A percentile compares a stretch with the other conserved stretches of the same genome.
Evolutionary conservation across 106 monocot species (phyloP).

Genomic region (Platanthera zijinensis): DNA sequence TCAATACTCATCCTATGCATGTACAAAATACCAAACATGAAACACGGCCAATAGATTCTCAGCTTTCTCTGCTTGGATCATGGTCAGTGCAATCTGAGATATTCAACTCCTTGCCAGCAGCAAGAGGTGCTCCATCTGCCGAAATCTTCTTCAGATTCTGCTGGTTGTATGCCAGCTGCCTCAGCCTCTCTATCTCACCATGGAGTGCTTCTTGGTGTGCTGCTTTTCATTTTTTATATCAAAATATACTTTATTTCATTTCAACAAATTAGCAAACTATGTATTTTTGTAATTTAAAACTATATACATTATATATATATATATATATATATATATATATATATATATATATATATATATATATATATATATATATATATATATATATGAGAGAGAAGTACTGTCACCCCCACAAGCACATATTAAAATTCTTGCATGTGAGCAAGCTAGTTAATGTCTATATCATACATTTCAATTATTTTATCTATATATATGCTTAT

Average conservation of each 20-base stretch:
- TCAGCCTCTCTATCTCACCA: constrained; percentile 71
- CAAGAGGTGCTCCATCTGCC: background rate
- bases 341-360: too few species aligned
- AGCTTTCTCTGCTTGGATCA: background rate
- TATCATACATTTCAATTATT: too few species aligned
- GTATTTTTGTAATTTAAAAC: background rate
- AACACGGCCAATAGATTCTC: background rate
- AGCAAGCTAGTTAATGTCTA: too few species aligned
- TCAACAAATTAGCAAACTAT: background rate
- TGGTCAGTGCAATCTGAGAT: background rate
- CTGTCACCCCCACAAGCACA: too few species aligned
- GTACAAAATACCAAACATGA: background rate
- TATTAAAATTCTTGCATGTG: too few species aligned
- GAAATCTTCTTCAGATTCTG: constrained; percentile 23
- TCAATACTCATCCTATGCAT: background rate
- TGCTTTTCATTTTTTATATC: constrained; percentile 10
- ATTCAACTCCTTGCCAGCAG: background rate
- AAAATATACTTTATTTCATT: background rate
- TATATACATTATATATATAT: background rate
- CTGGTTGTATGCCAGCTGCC: constrained; percentile 51
- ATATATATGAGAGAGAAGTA: too few species aligned
- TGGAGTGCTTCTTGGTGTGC: constrained; percentile 68
- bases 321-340: too few species aligned
- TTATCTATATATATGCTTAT: too few species aligned
- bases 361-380: too few species aligned